phyloP scores from a whole-genome alignment of 2,329 filamentous ascomycete genomes.

The Moelleriella libera region DNA sequence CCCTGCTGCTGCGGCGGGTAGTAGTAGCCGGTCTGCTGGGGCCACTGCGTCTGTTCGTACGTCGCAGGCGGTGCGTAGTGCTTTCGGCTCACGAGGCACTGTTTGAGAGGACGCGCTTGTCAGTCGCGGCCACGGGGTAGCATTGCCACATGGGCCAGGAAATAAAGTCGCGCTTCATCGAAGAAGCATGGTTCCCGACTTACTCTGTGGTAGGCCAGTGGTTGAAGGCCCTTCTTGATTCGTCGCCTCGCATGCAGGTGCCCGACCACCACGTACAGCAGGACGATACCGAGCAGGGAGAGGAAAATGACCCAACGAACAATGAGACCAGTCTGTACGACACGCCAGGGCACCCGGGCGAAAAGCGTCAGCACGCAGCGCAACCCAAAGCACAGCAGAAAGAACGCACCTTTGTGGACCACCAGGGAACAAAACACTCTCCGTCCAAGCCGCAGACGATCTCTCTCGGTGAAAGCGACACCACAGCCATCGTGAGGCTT shows the following conservation, averaged over 20 bases:
- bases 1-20: constrained; percentile 8
- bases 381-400: too few species aligned
- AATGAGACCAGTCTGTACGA: constrained; percentile 46
- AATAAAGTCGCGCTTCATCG: too few species aligned
- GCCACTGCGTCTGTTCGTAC: constrained; percentile 6
- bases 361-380: neutral
- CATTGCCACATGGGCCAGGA: neutral
- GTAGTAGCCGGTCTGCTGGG: constrained; percentile 12
- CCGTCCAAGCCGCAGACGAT: neutral
- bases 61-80: constrained; percentile 6
- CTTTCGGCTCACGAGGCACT: constrained; percentile 36
- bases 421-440: neutral
- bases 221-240: constrained; percentile 48
- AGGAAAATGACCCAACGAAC: constrained; percentile 61
- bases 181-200: constrained; percentile 11
- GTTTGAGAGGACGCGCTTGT: neutral
- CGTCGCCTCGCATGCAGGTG: constrained; percentile 57
- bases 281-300: constrained; percentile 41
- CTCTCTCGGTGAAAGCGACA: neutral
- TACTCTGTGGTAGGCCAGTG: constrained; percentile 58
- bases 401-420: neutral
- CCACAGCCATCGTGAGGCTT: neutral
- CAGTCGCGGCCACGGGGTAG: too few species aligned
- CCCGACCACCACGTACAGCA: constrained; percentile 50
- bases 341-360: too few species aligned